phyloP scores from a whole-genome alignment of 352 stramenopile species.

The Globisporangium camurandrum region DNA sequence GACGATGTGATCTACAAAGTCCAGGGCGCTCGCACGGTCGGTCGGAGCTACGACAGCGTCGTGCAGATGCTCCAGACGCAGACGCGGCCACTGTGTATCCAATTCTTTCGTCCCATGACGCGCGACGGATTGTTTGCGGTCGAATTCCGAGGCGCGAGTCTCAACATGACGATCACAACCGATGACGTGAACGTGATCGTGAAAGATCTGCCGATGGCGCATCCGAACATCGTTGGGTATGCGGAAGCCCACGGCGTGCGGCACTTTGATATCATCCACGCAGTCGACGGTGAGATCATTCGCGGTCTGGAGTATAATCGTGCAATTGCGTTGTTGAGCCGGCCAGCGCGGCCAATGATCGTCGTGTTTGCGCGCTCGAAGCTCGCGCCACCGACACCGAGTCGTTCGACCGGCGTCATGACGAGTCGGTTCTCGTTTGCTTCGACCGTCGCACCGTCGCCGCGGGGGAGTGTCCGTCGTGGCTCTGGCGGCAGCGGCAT shows the following conservation, averaged over 20 bases:
- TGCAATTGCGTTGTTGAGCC: constrained; percentile 69
- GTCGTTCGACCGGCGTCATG: constrained; percentile 39
- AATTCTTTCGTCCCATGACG: constrained; percentile 75
- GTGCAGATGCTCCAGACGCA: constrained; percentile 83
- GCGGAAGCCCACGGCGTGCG: constrained; percentile 74
- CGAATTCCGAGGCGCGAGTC: constrained; percentile 66
- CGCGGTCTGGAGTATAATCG: constrained; percentile 76
- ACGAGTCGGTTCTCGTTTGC: constrained; percentile 67
- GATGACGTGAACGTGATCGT: constrained; percentile 83
- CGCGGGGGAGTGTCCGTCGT: constrained; percentile 28
- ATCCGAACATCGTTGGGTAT: constrained; percentile 80
- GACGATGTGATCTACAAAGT: constrained; percentile 86
- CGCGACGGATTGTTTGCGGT: constrained; percentile 79
- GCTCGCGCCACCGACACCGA: constrained; percentile 46
- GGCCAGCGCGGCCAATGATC: constrained; percentile 56
- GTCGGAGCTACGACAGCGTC: constrained; percentile 71
- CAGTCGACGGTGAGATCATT: constrained; percentile 71
- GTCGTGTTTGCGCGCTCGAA: constrained; percentile 76
- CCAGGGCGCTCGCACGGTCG: constrained; percentile 62
- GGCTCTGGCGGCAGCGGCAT: constrained; percentile 36
- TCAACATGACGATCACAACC: constrained; percentile 85
- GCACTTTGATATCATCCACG: constrained; percentile 75
- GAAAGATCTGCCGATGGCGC: constrained; percentile 73
- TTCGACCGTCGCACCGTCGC: constrained; percentile 61
- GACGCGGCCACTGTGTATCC: constrained; percentile 61